Percentiles rank a stretch among this genome's conserved stretches.
These are phyloP conservation scores for Lactarius pseudohatsudake DNA, from an alignment of 768 basidiomycete species.

Conservation along the genomic window DNA sequence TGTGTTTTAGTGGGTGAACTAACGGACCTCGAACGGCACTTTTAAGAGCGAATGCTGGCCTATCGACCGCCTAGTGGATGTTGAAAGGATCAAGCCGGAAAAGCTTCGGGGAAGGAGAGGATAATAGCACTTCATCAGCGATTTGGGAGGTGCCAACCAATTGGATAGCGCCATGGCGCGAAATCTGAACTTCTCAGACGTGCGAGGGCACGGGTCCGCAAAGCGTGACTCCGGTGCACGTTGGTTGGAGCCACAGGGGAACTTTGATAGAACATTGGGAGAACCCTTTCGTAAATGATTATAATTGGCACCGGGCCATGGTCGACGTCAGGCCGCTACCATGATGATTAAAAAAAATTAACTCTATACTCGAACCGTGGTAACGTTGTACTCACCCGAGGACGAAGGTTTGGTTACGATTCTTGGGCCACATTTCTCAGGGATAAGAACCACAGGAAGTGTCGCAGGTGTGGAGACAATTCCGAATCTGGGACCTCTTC, in stretches of 20 bases:
- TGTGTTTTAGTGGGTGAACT: neutral
- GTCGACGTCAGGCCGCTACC: neutral
- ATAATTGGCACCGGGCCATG: neutral
- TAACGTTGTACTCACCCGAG: neutral
- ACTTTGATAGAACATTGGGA: neutral
- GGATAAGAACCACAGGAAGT: neutral
- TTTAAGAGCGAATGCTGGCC: slow-evolving; percentile 3
- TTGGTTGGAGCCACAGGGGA: neutral
- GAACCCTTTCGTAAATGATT: neutral
- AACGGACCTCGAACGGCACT: neutral
- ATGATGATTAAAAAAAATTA: too few species aligned
- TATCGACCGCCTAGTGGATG: neutral
- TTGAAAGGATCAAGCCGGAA: neutral
- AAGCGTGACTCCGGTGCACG: neutral
- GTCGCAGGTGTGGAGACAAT: neutral
- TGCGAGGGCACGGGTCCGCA: neutral
- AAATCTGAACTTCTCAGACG: neutral
- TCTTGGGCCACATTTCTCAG: neutral
- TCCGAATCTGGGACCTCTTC: neutral
- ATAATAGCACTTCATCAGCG: neutral
- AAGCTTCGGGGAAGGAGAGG: neutral
- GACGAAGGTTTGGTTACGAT: neutral
- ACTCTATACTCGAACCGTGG: neutral
- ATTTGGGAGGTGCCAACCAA: neutral
- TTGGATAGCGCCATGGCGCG: neutral